Evolutionary conservation across 805 yeast genomes (phyloP), one percentile per base, ranked within the genome.

Genomic region (Metschnikowia colocasiae): DNA sequence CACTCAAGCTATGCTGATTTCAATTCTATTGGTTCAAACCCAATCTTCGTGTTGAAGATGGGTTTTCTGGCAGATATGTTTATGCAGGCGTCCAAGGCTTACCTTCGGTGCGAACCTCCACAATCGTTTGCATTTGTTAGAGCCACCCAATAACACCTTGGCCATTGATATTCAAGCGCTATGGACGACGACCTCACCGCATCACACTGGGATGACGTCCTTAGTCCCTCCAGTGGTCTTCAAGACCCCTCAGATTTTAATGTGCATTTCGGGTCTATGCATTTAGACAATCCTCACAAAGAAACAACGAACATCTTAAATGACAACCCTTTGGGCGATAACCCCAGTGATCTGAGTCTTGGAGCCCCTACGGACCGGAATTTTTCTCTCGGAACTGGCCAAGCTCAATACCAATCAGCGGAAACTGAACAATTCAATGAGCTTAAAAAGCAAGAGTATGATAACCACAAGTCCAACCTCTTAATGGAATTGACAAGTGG

Each of bases 131-230:
- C 27, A 29, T 20, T 29, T 39, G 18, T 6, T n/a, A 27, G n/a
- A 39, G n/a, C 26, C 40, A 25, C 18, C 30, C n/a, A 25, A 10
- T 6, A 15, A 22, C 19, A 36, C 30, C n/a, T 15, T 10, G 26
- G 27, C 41, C 41, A 18, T 19, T 30, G 13, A 33, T 18, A 19
- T 13, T 33, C 13, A 19, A 27, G 42, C 19, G 46, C 39, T 39
- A 73, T 74, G 78, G 73, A 73, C 36, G 82, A 79, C 23, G 79
- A 75, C 45, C 65, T 79, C 25, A 74, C 78, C 8, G 77, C 79
- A 4, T 76, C 82, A 1, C 79, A 75, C 48, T 82, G 87, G 87
- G 85, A 76, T 48, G 87, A 81, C 54, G 78, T 73, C 3, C 61
- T 78, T 12, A 61, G 77, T 12, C 63, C 79, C 1, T 40, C 56